Evolutionary conservation across 2,329 filamentous ascomycete genomes (phyloP), one percentile per base, ranked within the genome.

Genomic region (Tolypocladium tundrense): DNA sequence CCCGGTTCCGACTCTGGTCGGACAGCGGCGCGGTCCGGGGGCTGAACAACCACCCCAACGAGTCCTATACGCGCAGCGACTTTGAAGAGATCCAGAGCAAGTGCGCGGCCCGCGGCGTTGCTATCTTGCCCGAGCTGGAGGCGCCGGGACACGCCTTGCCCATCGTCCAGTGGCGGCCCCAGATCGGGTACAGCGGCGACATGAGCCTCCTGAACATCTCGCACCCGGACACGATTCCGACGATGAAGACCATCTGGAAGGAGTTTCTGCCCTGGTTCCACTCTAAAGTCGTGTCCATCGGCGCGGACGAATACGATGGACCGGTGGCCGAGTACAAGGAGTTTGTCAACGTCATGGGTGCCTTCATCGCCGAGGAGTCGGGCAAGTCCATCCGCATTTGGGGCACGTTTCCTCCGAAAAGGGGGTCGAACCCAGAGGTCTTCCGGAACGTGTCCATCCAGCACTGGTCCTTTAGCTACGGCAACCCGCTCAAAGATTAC

Each of bases 111-210:
- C 74, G 81, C 5, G 83, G 83, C 4, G 77, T 86, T 1, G 83
- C 82, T 0, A 70, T 86, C 1, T 73, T 85, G 4, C 82, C 82
- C 0, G 83, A 85, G 65, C 82, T 85, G 31, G 83, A 86, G 64
- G 75, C 80, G 0, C 82, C 83, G 0, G 82, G 82, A 0, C 83
- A 86, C 60, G 76, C 78, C 1, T 68, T 85, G 1, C 75, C 77
- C 6, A 76, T 85, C 31, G 79, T 79, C 0, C 81, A 85, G 62
- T 85, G 82, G 82, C 81, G 79, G 60, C 81, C 81, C 0, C 74
- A 84, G 60, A 67, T 85, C 19, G 81, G 76, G 0, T 69, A 82
- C 13, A 65, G 69, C 3, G 65, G 60, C 14, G 75, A 80, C 57
- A 67, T 77, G 5, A 81, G 79, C 52, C 68, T 84, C 55, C 68